Evolutionary conservation across 2,329 filamentous ascomycete genomes (phyloP).

Genomic region (Colletotrichum australisinense): DNA sequence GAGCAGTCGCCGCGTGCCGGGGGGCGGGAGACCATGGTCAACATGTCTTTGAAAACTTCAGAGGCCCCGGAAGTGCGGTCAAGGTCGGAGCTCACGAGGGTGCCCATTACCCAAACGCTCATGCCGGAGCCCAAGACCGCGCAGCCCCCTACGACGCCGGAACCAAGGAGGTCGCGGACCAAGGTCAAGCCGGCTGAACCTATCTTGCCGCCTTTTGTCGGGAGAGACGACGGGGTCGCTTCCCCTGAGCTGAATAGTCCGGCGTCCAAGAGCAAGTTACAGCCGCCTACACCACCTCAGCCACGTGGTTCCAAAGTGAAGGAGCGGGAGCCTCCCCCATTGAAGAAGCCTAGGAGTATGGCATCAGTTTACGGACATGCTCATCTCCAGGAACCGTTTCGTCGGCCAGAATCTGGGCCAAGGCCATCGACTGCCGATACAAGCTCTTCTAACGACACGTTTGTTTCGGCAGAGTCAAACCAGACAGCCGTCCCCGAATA

Average conservation of each 20-base stretch:
- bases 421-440: slow-evolving; percentile 37
- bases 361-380: not conserved
- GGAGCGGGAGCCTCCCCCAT: not conserved
- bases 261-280: slow-evolving; percentile 36
- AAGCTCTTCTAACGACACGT: slow-evolving; percentile 37
- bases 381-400: not conserved
- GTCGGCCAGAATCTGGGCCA: slow-evolving; percentile 22
- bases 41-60: not conserved
- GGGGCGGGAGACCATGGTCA: not conserved
- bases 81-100: not conserved
- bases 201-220: slow-evolving; percentile 37
- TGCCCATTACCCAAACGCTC: not conserved
- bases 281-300: slow-evolving; percentile 51
- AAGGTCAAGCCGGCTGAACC: slow-evolving; percentile 19
- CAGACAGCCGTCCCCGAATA: slow-evolving; percentile 25
- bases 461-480: slow-evolving; percentile 46
- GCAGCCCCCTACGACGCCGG: slow-evolving; percentile 10
- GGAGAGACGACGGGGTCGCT: slow-evolving; percentile 39
- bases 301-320: slow-evolving; percentile 40
- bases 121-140: not conserved
- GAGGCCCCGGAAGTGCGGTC: not conserved
- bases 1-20: not conserved
- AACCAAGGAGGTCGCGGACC: slow-evolving; percentile 24
- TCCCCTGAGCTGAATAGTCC: slow-evolving; percentile 48
- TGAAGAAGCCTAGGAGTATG: slow-evolving; percentile 8